These are phyloP conservation scores for Monilinia polystroma DNA, from an alignment of 2,329 filamentous ascomycete genomes.

Conservation along the genomic window DNA sequence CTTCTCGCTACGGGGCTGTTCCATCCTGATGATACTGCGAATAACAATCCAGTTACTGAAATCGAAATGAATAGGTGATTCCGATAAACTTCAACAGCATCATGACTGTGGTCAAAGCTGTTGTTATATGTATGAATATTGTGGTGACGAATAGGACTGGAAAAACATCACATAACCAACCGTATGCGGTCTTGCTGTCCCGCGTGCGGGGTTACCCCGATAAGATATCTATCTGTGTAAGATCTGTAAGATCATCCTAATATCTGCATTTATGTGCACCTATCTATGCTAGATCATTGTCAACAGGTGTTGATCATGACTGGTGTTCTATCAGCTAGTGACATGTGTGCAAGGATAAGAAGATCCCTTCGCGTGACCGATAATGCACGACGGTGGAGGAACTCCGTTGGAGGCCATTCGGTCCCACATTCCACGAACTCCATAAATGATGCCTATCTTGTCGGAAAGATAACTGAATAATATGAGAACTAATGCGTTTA, in stretches of 20 bases:
- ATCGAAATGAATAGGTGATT: neutral
- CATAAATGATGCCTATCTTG: constrained; percentile 11
- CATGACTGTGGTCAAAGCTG: neutral
- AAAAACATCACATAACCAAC: constrained; percentile 1
- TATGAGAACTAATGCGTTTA: neutral
- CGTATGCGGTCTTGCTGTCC: constrained; percentile 20
- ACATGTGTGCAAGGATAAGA: constrained; percentile 8
- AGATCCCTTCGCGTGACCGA: constrained; percentile 10
- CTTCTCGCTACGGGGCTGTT: constrained; percentile 20
- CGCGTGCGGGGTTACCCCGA: constrained; percentile 21
- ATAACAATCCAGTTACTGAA: neutral
- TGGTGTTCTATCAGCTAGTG: neutral
- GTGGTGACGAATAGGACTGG: neutral
- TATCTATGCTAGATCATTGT: constrained; percentile 1
- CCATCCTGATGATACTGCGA: constrained; percentile 13
- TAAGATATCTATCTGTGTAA: constrained; percentile 15
- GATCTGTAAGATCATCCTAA: constrained; percentile 5
- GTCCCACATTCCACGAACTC: constrained; percentile 14
- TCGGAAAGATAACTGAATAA: constrained; percentile 14
- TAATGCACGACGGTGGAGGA: constrained; percentile 20
- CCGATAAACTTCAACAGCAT: neutral
- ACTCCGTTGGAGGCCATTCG: constrained; percentile 5
- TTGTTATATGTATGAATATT: constrained; percentile 13
- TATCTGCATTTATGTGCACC: constrained; percentile 8
- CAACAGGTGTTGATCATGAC: neutral